phyloP scores from a whole-genome alignment of 2,329 filamentous ascomycete species.

The Arthroderma sp. region DNA sequence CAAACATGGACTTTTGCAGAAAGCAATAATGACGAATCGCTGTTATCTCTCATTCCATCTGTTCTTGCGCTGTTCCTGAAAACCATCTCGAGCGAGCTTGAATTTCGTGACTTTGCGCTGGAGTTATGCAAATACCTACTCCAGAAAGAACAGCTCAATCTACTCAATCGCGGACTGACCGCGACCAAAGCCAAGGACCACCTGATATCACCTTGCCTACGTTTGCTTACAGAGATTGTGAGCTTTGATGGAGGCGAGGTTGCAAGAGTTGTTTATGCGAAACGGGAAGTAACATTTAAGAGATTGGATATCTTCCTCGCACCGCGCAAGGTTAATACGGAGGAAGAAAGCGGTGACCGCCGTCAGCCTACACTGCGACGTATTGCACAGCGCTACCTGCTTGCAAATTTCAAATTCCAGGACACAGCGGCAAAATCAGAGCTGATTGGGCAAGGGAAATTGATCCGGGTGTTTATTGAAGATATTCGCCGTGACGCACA shows the following conservation, averaged over 20 bases:
- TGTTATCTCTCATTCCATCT: conserved; percentile 69
- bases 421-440: conserved; percentile 66
- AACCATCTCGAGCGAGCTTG: conserved; percentile 58
- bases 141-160: conserved; percentile 65
- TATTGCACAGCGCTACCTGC: conserved; percentile 67
- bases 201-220: conserved; percentile 75
- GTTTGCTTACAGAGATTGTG: conserved; percentile 73
- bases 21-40: conserved; percentile 63
- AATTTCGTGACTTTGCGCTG: conserved; percentile 61
- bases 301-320: conserved; percentile 69
- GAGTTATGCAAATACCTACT: conserved; percentile 70
- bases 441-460: conserved; percentile 59
- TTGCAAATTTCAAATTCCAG: conserved; percentile 67
- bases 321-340: conserved; percentile 41
- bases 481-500: conserved; percentile 66
- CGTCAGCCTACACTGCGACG: conserved; percentile 68
- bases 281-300: conserved; percentile 65
- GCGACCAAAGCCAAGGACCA: conserved; percentile 73
- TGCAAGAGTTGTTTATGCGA: conserved; percentile 63
- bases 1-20: conserved; percentile 78
- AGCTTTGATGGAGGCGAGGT: conserved; percentile 73
- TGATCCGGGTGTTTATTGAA: conserved; percentile 59
- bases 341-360: conserved; percentile 47
- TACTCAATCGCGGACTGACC: conserved; percentile 65
- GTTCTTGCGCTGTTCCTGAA: conserved; percentile 71